A percentile compares a stretch with the other conserved stretches of the same genome.
Evolutionary conservation across 108 stramenopile species (phyloP).

Genomic region (Pseudonitzschia pungens): DNA sequence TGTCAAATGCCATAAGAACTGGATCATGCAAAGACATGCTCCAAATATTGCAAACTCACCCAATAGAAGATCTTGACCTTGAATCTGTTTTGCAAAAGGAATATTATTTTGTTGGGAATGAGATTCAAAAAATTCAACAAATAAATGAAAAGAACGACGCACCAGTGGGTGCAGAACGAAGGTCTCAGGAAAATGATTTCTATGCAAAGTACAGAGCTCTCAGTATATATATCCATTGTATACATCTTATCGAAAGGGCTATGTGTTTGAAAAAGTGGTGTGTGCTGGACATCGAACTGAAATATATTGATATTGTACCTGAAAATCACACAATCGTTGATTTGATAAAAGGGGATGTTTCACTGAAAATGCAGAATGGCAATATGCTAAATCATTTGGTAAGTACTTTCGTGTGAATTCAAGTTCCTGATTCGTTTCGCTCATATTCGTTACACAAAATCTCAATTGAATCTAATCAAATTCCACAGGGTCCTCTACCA

Average conservation of each 20-base stretch:
- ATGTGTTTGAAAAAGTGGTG: constrained; percentile 19
- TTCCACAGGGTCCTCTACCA: background rate
- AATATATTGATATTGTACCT: constrained; percentile 6
- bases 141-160: background rate
- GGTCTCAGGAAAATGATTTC: constrained; percentile 10
- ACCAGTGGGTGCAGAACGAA: no score
- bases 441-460: background rate
- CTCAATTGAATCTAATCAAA: background rate
- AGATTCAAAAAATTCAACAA: background rate
- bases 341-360: background rate
- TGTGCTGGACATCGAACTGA: background rate
- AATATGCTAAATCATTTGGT: background rate
- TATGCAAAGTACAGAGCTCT: constrained; percentile 14
- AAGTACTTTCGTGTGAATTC: background rate
- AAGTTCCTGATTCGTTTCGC: background rate
- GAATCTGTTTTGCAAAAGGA: background rate
- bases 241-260: constrained; percentile 9
- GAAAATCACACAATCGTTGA: background rate
- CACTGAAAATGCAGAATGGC: background rate
- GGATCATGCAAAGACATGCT: constrained; percentile 13
- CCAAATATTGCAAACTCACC: background rate
- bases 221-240: constrained; percentile 7
- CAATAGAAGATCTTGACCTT: background rate
- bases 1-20: background rate
- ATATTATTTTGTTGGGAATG: background rate